Conservation (phyloP, 371 early-diverging fungal species). For the Lichtheimia corymbifera region DNA sequence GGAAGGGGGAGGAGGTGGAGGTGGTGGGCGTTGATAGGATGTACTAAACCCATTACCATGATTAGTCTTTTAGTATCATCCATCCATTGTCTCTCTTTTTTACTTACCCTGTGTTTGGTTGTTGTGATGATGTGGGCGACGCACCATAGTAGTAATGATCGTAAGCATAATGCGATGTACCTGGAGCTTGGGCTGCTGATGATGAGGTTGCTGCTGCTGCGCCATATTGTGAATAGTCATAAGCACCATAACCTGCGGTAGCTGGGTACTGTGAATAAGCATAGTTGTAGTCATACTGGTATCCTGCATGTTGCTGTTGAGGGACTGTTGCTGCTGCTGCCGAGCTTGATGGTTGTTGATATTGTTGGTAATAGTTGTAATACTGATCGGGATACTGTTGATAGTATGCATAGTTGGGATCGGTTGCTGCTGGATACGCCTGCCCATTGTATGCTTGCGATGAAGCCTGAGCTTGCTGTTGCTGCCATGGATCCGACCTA, state of each 20-base stretch:
- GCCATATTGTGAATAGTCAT: conserved; percentile 13
- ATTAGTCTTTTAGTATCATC: background rate
- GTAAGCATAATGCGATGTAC: conserved; percentile 13
- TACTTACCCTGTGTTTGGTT: conserved; percentile 1
- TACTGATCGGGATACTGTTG: conserved; percentile 22
- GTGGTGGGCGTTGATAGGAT: background rate
- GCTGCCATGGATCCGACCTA: conserved; percentile 31
- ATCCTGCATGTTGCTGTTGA: background rate
- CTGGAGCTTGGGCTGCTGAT: conserved; percentile 10
- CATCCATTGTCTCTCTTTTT: background rate
- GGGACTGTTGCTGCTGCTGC: conserved; percentile 7
- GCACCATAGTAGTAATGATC: conserved; percentile 7
- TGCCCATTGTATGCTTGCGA: conserved; percentile 1
- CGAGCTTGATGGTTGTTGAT: conserved; percentile 23
- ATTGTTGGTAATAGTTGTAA: conserved; percentile 29
- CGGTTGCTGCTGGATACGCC: conserved; percentile 15
- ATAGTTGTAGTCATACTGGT: conserved; percentile 24
- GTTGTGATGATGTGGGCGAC: conserved; percentile 5
- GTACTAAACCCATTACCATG: background rate
- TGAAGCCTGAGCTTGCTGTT: conserved; percentile 12
- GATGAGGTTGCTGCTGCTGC: conserved; percentile 11
- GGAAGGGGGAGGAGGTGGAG: too few species aligned
- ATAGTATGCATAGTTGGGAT: conserved; percentile 26
- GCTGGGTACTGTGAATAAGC: conserved; percentile 12
- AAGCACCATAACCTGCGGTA: conserved; percentile 9